Base-by-base conservation (phyloP, 805 yeast genomes). In the Kodamaea leandrae region DNA sequence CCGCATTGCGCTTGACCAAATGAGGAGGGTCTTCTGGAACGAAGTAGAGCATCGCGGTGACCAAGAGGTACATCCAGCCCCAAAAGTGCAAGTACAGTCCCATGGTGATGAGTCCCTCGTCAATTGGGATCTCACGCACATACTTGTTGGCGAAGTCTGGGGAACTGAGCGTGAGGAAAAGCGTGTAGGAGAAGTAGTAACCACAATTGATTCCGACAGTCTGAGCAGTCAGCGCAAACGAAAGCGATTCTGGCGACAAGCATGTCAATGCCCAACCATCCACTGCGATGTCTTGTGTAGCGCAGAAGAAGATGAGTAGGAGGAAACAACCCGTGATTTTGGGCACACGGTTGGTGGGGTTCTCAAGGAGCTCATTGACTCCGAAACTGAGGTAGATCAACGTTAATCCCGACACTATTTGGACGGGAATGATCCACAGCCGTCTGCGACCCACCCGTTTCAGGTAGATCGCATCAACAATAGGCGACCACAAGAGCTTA, bases 241-340 rank as follows among this genome's bases (percentile, higher is more conserved):
- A 82, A 46, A 93, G 70, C 10, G 95, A 83, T 19, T 77, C 78
- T 18, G 81, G 80, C 13, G 90, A 80, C 39, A 93, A 69, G 28
- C 91, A 80, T 1, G 96, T 93, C 55, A 93, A 67, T 0, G 98
- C 97, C 99, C 99, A 93, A 8, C 99, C 98, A 65, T 93, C 99
- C 16, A 93, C 99, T 0, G 99, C 98, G 42, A 93, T 93, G 59
- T 93, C 99, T 62, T 93, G 99, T 0, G 99, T 91, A 1, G 98
- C 97, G 66, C 97, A 90, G 45, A 90, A 71, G 43, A 91, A 77
- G 23, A 93, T 93, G 44, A 93, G 67, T 16, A 79, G 49, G 53
- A 90, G 86, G 63, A 93, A 93, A 42, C 79, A 72, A 37, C 69
- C 51, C 0, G 98, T 87, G 46, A 93, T 76, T 2, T 63, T 57